phyloP scores from a whole-genome alignment of 805 yeast species.

The Zygotorulaspora danielsina region DNA sequence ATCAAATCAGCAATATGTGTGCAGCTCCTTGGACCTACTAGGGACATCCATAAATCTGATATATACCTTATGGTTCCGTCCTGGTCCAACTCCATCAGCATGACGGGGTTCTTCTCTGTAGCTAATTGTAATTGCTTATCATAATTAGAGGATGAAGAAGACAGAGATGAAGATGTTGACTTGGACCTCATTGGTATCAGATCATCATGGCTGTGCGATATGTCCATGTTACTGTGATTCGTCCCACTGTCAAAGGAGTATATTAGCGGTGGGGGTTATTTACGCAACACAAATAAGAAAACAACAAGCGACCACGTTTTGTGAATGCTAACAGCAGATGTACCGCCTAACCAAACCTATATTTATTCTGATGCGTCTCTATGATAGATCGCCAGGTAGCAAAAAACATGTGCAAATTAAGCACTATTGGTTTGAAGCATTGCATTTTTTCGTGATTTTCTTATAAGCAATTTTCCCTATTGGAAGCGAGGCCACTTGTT shows the following conservation, averaged over 20 bases:
- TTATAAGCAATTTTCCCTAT: neutral
- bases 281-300: no score
- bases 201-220: neutral
- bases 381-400: no score
- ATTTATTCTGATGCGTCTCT: no score
- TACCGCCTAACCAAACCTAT: no score
- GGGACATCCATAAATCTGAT: slow-evolving; percentile 70
- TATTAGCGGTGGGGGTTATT: no score
- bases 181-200: slow-evolving; percentile 9
- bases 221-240: neutral
- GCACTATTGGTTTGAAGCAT: no score
- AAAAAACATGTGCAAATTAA: no score
- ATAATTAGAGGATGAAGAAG: slow-evolving; percentile 27
- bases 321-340: no score
- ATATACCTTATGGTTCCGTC: slow-evolving; percentile 74
- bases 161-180: slow-evolving; percentile 12
- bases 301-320: no score
- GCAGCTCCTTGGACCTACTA: slow-evolving; percentile 40
- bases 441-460: neutral
- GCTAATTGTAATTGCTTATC: slow-evolving; percentile 57
- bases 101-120: slow-evolving; percentile 64
- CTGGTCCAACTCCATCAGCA: slow-evolving; percentile 78
- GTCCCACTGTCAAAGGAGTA: no score
- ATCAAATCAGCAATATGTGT: slow-evolving; percentile 60
- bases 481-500: no score